A percentile compares a stretch with the other conserved stretches of the same genome.
phyloP scores from a whole-genome alignment of 768 basidiomycete species.

The Auricularia sp. region DNA sequence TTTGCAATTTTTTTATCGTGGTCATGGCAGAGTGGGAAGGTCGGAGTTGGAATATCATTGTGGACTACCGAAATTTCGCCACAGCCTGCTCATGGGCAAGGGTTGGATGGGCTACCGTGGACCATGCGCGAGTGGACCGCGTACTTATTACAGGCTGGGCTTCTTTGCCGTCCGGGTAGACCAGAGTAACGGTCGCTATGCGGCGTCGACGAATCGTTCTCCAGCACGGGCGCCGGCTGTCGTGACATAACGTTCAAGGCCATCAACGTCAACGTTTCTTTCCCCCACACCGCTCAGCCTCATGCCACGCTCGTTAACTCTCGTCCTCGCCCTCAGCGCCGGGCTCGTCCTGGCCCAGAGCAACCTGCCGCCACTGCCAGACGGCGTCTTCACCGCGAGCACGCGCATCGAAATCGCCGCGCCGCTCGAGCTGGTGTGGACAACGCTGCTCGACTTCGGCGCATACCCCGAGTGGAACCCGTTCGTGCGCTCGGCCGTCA shows the following conservation, averaged over 20 bases:
- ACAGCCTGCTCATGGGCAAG: too few species aligned
- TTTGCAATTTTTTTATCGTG: too few species aligned
- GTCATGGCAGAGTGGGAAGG: too few species aligned
- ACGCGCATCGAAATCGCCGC: constrained; percentile 50
- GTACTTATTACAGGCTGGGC: too few species aligned
- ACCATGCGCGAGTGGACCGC: too few species aligned
- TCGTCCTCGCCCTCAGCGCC: background rate
- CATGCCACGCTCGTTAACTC: background rate
- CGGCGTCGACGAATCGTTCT: too few species aligned
- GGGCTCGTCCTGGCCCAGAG: background rate
- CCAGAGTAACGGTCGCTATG: too few species aligned
- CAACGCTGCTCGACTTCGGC: constrained; percentile 47
- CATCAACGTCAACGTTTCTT: background rate
- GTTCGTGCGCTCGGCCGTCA: constrained; percentile 33
- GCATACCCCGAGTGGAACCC: constrained; percentile 55
- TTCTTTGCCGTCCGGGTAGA: too few species aligned
- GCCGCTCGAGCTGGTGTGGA: constrained; percentile 52
- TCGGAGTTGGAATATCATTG: too few species aligned
- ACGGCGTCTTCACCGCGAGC: constrained; percentile 34
- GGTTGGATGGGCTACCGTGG: too few species aligned
- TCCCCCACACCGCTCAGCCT: background rate
- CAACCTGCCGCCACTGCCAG: background rate
- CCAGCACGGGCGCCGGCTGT: background rate
- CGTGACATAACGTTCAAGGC: background rate
- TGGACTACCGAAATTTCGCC: too few species aligned